Percentiles rank a stretch among this genome's conserved stretches.
Evolutionary conservation across 2,329 filamentous ascomycete genomes (phyloP).

Genomic region (Apiospora koreana): DNA sequence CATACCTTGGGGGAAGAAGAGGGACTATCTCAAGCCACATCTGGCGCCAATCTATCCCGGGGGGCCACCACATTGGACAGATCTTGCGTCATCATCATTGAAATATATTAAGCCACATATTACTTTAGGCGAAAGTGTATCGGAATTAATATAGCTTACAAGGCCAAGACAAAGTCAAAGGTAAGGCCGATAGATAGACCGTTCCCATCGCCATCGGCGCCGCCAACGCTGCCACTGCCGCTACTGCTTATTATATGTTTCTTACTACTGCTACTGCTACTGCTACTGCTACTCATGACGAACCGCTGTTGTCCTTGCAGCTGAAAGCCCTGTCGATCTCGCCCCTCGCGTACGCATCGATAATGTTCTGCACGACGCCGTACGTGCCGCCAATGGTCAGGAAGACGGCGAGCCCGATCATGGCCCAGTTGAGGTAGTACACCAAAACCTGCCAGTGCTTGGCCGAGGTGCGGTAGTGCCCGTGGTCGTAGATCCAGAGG

Average conservation of each 20-base stretch:
- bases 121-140: slow-evolving; percentile 5
- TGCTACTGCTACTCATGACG: slow-evolving; percentile 21
- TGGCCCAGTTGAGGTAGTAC: slow-evolving; percentile 35
- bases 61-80: not conserved
- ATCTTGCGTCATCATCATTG: not conserved
- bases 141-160: not conserved
- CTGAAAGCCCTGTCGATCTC: slow-evolving; percentile 47
- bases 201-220: not conserved
- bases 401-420: slow-evolving; percentile 38
- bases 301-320: slow-evolving; percentile 48
- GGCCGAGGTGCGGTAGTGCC: slow-evolving; percentile 30
- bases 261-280: not conserved
- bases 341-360: slow-evolving; percentile 49
- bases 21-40: slow-evolving; percentile 5
- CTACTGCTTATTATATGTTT: not conserved
- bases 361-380: slow-evolving; percentile 51
- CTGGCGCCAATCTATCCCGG: not conserved
- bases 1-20: too few species aligned
- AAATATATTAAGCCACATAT: slow-evolving; percentile 1
- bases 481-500: slow-evolving; percentile 38
- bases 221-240: not conserved
- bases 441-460: slow-evolving; percentile 26
- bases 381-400: slow-evolving; percentile 43
- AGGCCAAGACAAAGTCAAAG: not conserved
- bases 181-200: not conserved